Base-by-base conservation (phyloP, 108 stramenopile species). In the Cyclotella choctawhatcheeana region DNA sequence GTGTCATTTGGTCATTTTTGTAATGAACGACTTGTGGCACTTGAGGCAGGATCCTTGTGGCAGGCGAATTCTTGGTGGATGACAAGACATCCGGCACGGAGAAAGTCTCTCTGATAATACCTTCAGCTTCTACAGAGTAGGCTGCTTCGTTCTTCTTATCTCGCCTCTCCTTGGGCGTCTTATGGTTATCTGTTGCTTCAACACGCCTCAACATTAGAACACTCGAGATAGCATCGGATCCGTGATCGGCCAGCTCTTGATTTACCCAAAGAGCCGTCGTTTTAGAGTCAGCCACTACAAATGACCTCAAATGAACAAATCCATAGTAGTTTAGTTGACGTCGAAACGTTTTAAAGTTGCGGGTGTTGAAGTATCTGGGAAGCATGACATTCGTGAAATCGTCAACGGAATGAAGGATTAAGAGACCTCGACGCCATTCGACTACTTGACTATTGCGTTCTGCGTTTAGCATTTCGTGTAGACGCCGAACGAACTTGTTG, bases 301-400 rank as follows among this genome's bases (percentile, higher is more conserved):
- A 89, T 31, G 84, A 84, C 44, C 91, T 78, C 7, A 92, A 87
- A 52, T 95, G 94, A 35, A 92, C 88, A 72, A 97, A 97, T 29
- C 74, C 74, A 44, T 76, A 76, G 37, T 76, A 76, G 48, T 88
- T 88, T 20, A 88, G 74, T 52, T 96, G 97, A 17, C 97, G 78
- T 21, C 95, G 93, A 79, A 97, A 95, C 30, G 94, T 96, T 74
- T 96, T 94, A 84, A 93, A 96, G 88, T 95, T 96, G 55, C 76
- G 85, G 26, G 95, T 96, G 66, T 93, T 93, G 76, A 98, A 98
- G 61, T 96, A 96, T 67, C 89, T 86, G 29, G 95, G 96, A 17
- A 98, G 82, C 26, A 96, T 85, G 13, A 83, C 84, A 44, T 90
- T 79, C 58, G 95, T 77, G 79, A 98, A 97, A 5, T 64, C 63